A percentile compares a stretch with the other conserved stretches of the same genome.
Evolutionary conservation across 2,329 filamentous ascomycete species (phyloP).

Genomic region (Fusarium mundagurra): DNA sequence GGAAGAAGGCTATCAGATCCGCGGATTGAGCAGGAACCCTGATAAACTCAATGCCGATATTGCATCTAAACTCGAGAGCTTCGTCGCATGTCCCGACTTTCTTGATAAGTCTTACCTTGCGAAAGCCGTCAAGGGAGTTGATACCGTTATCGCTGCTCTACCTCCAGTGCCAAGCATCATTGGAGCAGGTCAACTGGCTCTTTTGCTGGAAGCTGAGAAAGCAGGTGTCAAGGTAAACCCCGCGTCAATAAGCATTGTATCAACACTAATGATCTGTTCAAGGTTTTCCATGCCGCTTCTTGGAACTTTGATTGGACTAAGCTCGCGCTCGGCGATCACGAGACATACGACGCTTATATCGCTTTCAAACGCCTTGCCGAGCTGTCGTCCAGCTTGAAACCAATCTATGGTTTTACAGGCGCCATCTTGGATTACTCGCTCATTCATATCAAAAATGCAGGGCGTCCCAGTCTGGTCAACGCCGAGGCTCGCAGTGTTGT

Average conservation of each 20-base stretch:
- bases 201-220: constrained; percentile 1
- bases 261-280: background rate
- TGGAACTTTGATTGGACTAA: constrained; percentile 17
- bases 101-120: background rate
- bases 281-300: constrained; percentile 3
- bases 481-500: background rate
- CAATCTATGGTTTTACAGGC: background rate
- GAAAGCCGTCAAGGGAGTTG: background rate
- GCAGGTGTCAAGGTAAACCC: constrained; percentile 2
- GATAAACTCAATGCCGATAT: background rate
- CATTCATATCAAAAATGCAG: background rate
- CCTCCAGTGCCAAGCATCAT: background rate
- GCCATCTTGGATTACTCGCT: background rate
- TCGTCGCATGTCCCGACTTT: background rate
- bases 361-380: constrained; percentile 12
- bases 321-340: constrained; percentile 1
- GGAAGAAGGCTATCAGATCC: background rate
- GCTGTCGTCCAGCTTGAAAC: background rate
- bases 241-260: no score
- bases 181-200: background rate
- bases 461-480: background rate
- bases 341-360: constrained; percentile 9
- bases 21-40: background rate
- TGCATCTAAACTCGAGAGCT: background rate
- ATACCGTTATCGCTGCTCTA: background rate